Evolutionary conservation across 2,329 filamentous ascomycete species (phyloP).

Genomic region (Diaporthe citrichinensis): DNA sequence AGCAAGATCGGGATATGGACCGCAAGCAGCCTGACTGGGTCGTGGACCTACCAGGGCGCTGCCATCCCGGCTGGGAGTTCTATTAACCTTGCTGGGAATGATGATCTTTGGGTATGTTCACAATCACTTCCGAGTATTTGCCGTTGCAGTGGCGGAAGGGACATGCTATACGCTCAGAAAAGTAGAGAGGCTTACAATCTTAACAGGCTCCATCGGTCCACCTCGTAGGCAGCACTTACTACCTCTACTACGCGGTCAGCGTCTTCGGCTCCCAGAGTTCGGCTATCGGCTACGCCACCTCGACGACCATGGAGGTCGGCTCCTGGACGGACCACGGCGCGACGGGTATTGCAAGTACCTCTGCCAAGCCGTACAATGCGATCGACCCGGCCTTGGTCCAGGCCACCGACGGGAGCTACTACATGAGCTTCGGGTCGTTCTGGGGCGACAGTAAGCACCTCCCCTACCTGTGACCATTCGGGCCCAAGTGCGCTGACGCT

Average conservation of each 20-base stretch:
- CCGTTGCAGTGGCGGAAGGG: too few relatives aligned
- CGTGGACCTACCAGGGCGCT: conserved; percentile 59
- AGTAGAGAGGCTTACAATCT: not conserved
- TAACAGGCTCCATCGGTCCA: conserved; percentile 73
- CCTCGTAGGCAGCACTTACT: conserved; percentile 70
- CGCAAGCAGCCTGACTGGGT: conserved; percentile 50
- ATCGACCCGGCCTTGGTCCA: conserved; percentile 67
- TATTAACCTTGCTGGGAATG: conserved; percentile 56
- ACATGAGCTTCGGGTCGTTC: conserved; percentile 73
- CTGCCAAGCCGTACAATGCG: conserved; percentile 61
- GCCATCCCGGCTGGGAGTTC: conserved; percentile 55
- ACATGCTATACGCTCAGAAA: too few relatives aligned
- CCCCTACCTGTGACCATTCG: not conserved
- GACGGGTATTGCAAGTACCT: conserved; percentile 59
- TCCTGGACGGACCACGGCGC: conserved; percentile 67
- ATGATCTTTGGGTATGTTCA: conserved; percentile 58
- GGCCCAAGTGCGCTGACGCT: not conserved
- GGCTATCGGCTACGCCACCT: conserved; percentile 69
- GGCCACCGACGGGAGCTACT: conserved; percentile 50
- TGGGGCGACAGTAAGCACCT: conserved; percentile 61
- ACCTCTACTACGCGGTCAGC: conserved; percentile 79
- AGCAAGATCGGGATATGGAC: conserved; percentile 54
- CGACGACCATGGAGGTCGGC: conserved; percentile 49
- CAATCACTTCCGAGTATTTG: not conserved
- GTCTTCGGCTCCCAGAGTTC: conserved; percentile 72